Base-by-base conservation (phyloP, 2,329 filamentous ascomycete genomes). In the Diaporthe velutina region DNA sequence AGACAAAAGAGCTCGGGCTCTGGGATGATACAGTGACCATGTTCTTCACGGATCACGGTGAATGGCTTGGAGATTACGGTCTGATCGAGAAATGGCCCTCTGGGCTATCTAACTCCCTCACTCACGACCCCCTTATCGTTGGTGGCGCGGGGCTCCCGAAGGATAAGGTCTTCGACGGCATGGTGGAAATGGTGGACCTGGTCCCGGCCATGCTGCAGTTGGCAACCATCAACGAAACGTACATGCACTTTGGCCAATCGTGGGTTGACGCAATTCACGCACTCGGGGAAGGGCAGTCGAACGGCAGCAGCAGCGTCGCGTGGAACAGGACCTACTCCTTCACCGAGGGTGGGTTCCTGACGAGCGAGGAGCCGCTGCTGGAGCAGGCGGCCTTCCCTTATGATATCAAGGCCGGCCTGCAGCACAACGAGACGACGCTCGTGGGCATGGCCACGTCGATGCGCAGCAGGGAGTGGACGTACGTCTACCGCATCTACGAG, bases 81-180 rank as follows among this genome's bases (percentile, higher is more conserved):
- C 78, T 88, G 17, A 85, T 88, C 30, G 86, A 88, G 77, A 88
- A 88, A 73, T 88, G 86, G 85, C 86, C 85, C 0, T 86, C 84
- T 0, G 86, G 83, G 3, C 76, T 87, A 0, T 86, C 83, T 0
- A 84, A 87, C 42, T 80, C 81, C 1, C 80, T 88, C 0, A 80
- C 84, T 0, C 84, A 84, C 22, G 84, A 87, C 68, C 86, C 86
- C 0, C 79, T 88, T 0, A 84, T 88, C 30, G 80, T 87, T 22
- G 86, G 81, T 1, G 85, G 85, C 0, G 84, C 79, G 0, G 85
- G 85, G 0, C 73, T 87, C 0, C 84, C 84, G 1, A 70, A 79
- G 9, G 83, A 83, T 7, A 80, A 81, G 22, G 79, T 75, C 2
- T 80, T 81, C 0, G 75, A 81, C 9, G 81, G 78, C 28, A 85